Evolutionary conservation across 768 basidiomycete species (phyloP), one percentile per base, ranked within the genome.

Genomic region (Pleurotus sapidus): DNA sequence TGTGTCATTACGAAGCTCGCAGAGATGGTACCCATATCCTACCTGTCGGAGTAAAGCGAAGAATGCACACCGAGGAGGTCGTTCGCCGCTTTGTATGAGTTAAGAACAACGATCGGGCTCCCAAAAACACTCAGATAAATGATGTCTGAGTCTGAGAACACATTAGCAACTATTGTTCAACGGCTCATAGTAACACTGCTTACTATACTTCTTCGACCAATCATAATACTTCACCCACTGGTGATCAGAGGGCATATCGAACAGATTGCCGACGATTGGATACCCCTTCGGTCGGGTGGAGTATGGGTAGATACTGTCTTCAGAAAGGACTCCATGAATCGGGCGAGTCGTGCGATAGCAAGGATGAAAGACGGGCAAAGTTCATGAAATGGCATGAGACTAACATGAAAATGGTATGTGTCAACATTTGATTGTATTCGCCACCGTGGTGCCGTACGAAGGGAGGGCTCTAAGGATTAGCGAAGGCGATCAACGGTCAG

Each of bases 181-280:
- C 7, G 5, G 4, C 11, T 11, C 25, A 9, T 5, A 25, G 6
- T 2, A 25, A 18, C 50, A 53, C 4, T 11, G 1, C 64, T 65
- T 63, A 51, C 65, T 61, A 30, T 30, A 30, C 2, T 30, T 30
- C 30, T 30, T 30, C 30, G 30, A 30, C 30, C 30, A 30, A 3
- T 30, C 30, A 30, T 30, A 27, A 43, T 61, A 69, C 12, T 55
- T 60, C 25, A 63, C 20, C 67, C 68, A 68, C 18, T 61, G 59
- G 27, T 63, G 59, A 4, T 57, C 60, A n/a, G 54, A 51, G 3
- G 66, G 63, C 12, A 65, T 43, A 24, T 66, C 60, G 15, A 64
- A 49, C 23, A 30, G 30, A 30, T 30, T 30, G 30, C 30, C 30
- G 8, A 30, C 11, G 8, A 30, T 30, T 9, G 30, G 30, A 30